These are phyloP conservation scores for Balansia obtecta DNA, from an alignment of 2,329 filamentous ascomycete genomes.

Conservation along the genomic window DNA sequence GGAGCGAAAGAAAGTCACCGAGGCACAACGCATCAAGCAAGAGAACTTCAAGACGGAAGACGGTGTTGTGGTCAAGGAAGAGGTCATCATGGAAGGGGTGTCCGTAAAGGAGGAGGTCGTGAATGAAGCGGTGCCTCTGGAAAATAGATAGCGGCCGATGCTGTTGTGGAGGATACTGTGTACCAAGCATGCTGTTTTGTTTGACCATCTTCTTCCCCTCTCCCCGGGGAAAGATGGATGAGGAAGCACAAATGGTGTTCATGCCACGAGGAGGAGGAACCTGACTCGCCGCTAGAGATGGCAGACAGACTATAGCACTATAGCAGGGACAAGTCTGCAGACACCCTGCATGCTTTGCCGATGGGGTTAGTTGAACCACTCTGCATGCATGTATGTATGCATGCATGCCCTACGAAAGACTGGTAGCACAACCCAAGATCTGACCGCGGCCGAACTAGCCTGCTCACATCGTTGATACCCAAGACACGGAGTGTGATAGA, in stretches of 20 bases:
- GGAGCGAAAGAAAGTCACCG: constrained; percentile 48
- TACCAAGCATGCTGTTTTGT: background rate
- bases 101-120: constrained; percentile 12
- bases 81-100: constrained; percentile 11
- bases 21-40: constrained; percentile 35
- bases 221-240: background rate
- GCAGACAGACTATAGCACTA: background rate
- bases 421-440: background rate
- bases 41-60: constrained; percentile 16
- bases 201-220: too few relatives aligned
- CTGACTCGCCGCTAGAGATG: background rate
- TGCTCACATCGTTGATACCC: background rate
- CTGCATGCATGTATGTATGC: constrained; percentile 5
- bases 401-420: constrained; percentile 2
- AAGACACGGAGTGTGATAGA: background rate
- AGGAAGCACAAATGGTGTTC: background rate
- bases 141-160: background rate
- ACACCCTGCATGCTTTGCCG: constrained; percentile 1
- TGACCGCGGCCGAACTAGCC: background rate
- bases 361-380: background rate
- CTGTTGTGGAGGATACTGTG: background rate
- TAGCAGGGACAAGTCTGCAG: background rate
- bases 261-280: background rate
- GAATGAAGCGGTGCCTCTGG: background rate
- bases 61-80: constrained; percentile 13